These are phyloP conservation scores for Collybia sp. DNA, from an alignment of 768 basidiomycete genomes.

Conservation along the genomic window DNA sequence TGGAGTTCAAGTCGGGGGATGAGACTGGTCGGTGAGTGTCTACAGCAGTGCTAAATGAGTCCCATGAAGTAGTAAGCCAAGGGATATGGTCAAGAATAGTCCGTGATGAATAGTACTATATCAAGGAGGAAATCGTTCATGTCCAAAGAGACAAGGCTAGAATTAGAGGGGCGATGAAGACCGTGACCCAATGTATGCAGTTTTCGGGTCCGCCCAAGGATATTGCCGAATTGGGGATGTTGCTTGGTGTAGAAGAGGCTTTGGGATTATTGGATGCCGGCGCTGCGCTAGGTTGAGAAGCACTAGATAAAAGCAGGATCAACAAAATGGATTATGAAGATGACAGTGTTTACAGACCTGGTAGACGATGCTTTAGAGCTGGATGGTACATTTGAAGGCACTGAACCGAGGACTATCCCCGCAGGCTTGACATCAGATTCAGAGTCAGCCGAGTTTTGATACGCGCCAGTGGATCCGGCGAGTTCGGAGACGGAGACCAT, in stretches of 20 bases:
- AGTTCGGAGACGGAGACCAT: slow-evolving; percentile 49
- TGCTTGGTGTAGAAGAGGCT: neutral
- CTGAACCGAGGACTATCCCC: slow-evolving; percentile 15
- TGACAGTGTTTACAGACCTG: neutral
- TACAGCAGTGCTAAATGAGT: no score
- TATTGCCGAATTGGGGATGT: neutral
- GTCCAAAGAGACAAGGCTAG: no score
- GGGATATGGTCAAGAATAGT: no score
- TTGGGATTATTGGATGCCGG: neutral
- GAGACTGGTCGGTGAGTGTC: no score
- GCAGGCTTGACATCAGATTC: slow-evolving; percentile 22
- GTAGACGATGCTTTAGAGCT: slow-evolving; percentile 1
- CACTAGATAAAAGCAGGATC: neutral
- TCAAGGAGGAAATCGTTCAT: no score
- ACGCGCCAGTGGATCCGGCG: slow-evolving; percentile 31
- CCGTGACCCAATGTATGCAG: no score
- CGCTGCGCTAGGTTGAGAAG: neutral
- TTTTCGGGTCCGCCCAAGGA: no score
- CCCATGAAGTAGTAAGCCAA: no score
- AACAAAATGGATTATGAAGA: no score
- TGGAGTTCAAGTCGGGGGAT: no score
- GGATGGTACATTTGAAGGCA: neutral
- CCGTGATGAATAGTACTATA: no score
- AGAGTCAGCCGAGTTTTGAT: slow-evolving; percentile 41
- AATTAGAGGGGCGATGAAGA: no score